Evolutionary conservation across 2,329 filamentous ascomycete genomes (phyloP), one percentile per base, ranked within the genome.

Genomic region (Ophiostoma piceae): DNA sequence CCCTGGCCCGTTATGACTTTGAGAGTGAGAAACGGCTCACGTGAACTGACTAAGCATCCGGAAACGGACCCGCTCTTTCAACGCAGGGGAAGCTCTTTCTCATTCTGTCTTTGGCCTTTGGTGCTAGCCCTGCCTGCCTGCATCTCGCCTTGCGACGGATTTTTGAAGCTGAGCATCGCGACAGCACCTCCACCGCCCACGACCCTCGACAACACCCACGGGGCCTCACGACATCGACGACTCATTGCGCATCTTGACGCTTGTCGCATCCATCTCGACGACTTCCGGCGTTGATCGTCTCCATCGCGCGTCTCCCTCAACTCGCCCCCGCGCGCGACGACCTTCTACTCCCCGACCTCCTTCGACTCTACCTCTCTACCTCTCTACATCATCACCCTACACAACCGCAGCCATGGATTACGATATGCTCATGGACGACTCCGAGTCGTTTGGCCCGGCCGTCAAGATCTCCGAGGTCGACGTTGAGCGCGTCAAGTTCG

Each of bases 401-500:
- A 22, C 32, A 19, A 22, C 62, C 29, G 16, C 62, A 29, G 19
- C 29, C 37, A 86, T 87, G 85, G 84, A 87, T 74, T 87, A 87
- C 78, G 85, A 88, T 73, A 85, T 87, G 83, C 62, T 73, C 65
- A 83, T 84, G 77, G 83, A 86, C 80, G 85, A 87, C 74, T 83
- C 81, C 76, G 85, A 87, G 78, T 79, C 84, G 64, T 79, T 85
- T 72, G 84, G 84, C 73, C 84, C 84, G 72, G 82, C 82, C 72
- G 84, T 86, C 78, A 88, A 87, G 77, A 87, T 88, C 74, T 87
- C 85, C 70, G 84, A 85, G 92, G 91, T 91, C 74, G 92, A 94
- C 77, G 83, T 83, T 73, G 87, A 89, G 75, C 90, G 91, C 76
- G 93, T 97, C 79, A 90, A 97, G 81, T 98, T 98, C 83, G 90